Evolutionary conservation across 306 rosid genomes (phyloP).

Genomic region (Spatholobus suberectus): DNA sequence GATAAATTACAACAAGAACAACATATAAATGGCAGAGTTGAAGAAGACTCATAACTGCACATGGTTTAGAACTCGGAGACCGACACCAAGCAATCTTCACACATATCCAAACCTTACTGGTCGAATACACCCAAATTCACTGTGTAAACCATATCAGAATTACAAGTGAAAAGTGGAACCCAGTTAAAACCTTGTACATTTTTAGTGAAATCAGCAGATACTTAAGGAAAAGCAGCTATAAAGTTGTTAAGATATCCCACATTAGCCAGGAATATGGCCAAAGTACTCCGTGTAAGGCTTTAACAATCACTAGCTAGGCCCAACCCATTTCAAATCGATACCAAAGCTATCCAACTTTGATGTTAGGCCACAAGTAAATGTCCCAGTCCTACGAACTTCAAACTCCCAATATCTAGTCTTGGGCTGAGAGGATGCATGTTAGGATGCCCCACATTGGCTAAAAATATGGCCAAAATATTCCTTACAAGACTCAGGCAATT

Average conservation of each 20-base stretch:
- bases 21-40: not conserved
- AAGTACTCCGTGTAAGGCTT: too few species aligned
- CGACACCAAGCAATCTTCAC: not conserved
- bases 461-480: not conserved
- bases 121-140: not conserved
- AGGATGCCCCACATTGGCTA: not conserved
- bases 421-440: not conserved
- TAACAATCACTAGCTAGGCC: too few species aligned
- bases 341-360: not conserved
- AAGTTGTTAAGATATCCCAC: too few species aligned
- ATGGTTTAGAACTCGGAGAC: not conserved
- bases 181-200: too few species aligned
- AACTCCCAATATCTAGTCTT: not conserved
- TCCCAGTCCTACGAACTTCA: not conserved
- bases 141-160: too few species aligned
- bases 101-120: not conserved
- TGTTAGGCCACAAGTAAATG: not conserved
- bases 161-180: too few species aligned
- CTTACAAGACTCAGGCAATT: not conserved
- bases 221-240: too few species aligned
- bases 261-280: too few species aligned
- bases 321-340: not conserved
- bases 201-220: too few species aligned
- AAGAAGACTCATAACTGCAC: not conserved
- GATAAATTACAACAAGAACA: slow-evolving; percentile 10